These are phyloP conservation scores for Coniochaeta pulveracea DNA, from an alignment of 2,329 filamentous ascomycete genomes.

Conservation along the genomic window DNA sequence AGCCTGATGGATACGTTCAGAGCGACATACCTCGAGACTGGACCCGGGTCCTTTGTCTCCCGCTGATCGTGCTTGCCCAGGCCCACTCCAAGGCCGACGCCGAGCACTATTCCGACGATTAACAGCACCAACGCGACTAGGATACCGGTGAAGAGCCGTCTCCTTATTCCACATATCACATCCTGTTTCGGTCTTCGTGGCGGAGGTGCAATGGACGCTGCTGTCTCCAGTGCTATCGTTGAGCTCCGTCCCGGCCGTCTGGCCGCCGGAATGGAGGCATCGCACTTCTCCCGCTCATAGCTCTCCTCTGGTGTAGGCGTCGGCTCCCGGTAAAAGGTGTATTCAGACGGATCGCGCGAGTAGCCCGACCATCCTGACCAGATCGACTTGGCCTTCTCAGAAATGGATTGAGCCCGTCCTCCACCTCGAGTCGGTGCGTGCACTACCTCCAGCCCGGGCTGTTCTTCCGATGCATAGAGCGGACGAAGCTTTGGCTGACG, in stretches of 20 bases:
- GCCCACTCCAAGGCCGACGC: slow-evolving; percentile 27
- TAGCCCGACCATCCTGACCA: too few species aligned
- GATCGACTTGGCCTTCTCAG: too few species aligned
- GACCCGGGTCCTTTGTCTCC: too few species aligned
- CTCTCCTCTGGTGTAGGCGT: slow-evolving; percentile 21
- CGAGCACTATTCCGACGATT: slow-evolving; percentile 20
- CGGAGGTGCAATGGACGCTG: slow-evolving; percentile 6
- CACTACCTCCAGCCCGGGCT: slow-evolving; percentile 6
- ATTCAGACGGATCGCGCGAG: slow-evolving; percentile 17
- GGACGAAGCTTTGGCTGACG: too few species aligned
- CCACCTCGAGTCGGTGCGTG: slow-evolving; percentile 2
- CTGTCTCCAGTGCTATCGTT: slow-evolving; percentile 7
- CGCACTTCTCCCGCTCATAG: slow-evolving; percentile 9
- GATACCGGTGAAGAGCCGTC: slow-evolving; percentile 24
- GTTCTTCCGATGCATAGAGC: too few species aligned
- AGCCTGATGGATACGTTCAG: too few species aligned
- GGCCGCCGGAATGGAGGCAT: slow-evolving; percentile 9
- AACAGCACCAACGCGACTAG: slow-evolving; percentile 18
- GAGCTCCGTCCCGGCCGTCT: slow-evolving; percentile 6
- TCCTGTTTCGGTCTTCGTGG: slow-evolving; percentile 2
- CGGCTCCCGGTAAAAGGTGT: slow-evolving; percentile 28
- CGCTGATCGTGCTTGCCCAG: slow-evolving; percentile 8
- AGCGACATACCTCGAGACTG: too few species aligned
- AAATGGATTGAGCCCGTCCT: too few species aligned
- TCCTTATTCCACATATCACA: slow-evolving; percentile 17